Evolutionary conservation across 306 rosid species (phyloP).

Genomic region (Urtica urens): DNA sequence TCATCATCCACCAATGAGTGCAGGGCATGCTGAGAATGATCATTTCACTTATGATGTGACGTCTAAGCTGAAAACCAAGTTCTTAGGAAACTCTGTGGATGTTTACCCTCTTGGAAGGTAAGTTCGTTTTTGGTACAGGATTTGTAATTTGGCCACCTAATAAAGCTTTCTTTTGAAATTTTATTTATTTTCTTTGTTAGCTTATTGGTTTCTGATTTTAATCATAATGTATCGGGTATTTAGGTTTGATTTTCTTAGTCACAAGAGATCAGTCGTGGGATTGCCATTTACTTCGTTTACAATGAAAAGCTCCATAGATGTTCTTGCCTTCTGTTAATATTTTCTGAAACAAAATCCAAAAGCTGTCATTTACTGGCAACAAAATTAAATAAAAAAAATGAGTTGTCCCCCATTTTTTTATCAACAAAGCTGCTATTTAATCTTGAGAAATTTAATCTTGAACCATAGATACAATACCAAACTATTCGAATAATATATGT

Average conservation of each 20-base stretch:
- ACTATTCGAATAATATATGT: too few relatives aligned
- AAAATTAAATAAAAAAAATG: too few relatives aligned
- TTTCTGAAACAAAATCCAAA: too few relatives aligned
- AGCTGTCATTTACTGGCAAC: too few relatives aligned
- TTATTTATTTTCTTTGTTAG: neutral
- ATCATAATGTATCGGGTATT: neutral
- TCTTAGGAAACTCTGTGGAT: constrained; percentile 77
- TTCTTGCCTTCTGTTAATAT: too few relatives aligned
- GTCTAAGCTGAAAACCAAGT: constrained; percentile 86
- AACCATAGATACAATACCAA: too few relatives aligned
- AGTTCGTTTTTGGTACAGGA: constrained; percentile 8
- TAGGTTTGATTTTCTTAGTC: neutral
- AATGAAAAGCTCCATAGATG: too few relatives aligned
- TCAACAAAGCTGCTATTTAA: too few relatives aligned
- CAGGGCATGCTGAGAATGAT: constrained; percentile 84
- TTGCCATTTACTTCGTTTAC: too few relatives aligned
- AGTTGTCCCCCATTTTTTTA: too few relatives aligned
- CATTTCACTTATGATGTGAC: constrained; percentile 81
- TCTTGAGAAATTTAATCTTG: too few relatives aligned
- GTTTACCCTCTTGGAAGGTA: constrained; percentile 95
- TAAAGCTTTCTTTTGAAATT: neutral
- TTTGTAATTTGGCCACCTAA: neutral
- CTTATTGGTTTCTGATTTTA: neutral
- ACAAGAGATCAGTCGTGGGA: neutral
- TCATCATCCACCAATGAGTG: constrained; percentile 98